phyloP scores from a whole-genome alignment of 768 basidiomycete genomes.

The Asterophora parasitica region DNA sequence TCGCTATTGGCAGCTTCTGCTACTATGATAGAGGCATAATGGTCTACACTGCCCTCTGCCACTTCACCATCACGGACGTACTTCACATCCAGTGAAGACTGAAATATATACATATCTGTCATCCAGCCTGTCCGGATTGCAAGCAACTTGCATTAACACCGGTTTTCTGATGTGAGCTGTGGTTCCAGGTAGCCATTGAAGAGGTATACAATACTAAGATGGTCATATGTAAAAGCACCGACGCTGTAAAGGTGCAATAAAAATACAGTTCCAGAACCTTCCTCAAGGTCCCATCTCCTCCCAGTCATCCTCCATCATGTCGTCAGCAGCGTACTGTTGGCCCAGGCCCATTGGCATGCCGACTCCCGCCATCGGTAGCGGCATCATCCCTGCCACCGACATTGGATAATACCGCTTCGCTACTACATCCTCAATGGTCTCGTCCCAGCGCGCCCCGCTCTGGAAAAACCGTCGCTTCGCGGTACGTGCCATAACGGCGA shows the following conservation, averaged over 20 bases:
- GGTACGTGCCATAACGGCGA: slow-evolving; percentile 24
- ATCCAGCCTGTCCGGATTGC: too few relatives aligned
- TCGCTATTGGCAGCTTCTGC: background rate
- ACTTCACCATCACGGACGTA: too few relatives aligned
- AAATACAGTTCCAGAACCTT: slow-evolving; percentile 8
- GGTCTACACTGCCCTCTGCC: background rate
- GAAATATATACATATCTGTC: too few relatives aligned
- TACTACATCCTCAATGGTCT: slow-evolving; percentile 21
- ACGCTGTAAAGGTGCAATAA: background rate
- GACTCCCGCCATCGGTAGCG: background rate
- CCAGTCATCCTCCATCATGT: slow-evolving; percentile 23
- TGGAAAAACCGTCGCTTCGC: slow-evolving; percentile 57
- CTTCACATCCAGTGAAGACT: too few relatives aligned
- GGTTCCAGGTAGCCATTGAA: background rate
- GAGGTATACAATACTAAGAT: background rate
- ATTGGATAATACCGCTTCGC: slow-evolving; percentile 15
- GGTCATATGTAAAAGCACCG: background rate
- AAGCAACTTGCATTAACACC: too few relatives aligned
- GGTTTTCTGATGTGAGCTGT: too few relatives aligned
- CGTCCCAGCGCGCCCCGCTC: slow-evolving; percentile 36
- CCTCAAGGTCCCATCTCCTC: slow-evolving; percentile 17
- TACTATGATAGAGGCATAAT: background rate
- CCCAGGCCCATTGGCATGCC: slow-evolving; percentile 22
- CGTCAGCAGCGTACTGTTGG: slow-evolving; percentile 14
- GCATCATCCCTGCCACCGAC: slow-evolving; percentile 8